Evolutionary conservation across 176 grass and related monocot genomes (phyloP).

Genomic region (Triticum urartu): DNA sequence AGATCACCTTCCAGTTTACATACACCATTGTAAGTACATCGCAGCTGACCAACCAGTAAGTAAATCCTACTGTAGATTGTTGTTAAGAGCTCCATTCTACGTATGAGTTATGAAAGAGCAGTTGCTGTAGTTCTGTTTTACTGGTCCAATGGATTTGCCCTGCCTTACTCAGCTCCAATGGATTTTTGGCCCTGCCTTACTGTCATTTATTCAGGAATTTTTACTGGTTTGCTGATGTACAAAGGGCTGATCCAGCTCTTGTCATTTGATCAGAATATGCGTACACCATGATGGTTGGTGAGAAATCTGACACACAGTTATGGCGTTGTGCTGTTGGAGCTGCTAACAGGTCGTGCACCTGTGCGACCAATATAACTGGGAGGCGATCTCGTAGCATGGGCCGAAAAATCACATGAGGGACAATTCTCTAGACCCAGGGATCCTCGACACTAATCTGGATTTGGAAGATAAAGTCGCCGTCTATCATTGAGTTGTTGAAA

Average conservation of each 20-base stretch:
- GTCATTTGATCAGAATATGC: constrained; percentile 74
- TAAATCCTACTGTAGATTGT: too few relatives aligned
- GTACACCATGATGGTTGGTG: constrained; percentile 96
- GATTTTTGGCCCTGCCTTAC: too few relatives aligned
- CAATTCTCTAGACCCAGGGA: constrained; percentile 60
- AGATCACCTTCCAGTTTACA: too few relatives aligned
- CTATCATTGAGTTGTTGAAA: constrained; percentile 80
- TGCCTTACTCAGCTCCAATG: too few relatives aligned
- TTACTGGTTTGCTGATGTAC: neutral
- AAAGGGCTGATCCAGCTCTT: constrained; percentile 8
- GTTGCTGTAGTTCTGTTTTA: too few relatives aligned
- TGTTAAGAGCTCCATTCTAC: too few relatives aligned
- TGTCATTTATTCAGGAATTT: too few relatives aligned
- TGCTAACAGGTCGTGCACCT: constrained; percentile 77
- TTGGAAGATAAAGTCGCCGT: constrained; percentile 51
- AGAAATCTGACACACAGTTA: constrained; percentile 93
- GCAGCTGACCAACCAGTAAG: too few relatives aligned
- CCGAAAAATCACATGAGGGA: constrained; percentile 70
- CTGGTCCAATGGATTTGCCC: too few relatives aligned
- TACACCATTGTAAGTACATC: too few relatives aligned
- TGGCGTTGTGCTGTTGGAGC: constrained; percentile 88
- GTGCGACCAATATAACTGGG: constrained; percentile 86
- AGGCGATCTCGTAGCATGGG: constrained; percentile 92
- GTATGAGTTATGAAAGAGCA: too few relatives aligned
- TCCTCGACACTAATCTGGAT: constrained; percentile 77